Evolutionary conservation across 495 filamentous ascomycete genomes (phyloP).

Genomic region (Penicillium canariense): DNA sequence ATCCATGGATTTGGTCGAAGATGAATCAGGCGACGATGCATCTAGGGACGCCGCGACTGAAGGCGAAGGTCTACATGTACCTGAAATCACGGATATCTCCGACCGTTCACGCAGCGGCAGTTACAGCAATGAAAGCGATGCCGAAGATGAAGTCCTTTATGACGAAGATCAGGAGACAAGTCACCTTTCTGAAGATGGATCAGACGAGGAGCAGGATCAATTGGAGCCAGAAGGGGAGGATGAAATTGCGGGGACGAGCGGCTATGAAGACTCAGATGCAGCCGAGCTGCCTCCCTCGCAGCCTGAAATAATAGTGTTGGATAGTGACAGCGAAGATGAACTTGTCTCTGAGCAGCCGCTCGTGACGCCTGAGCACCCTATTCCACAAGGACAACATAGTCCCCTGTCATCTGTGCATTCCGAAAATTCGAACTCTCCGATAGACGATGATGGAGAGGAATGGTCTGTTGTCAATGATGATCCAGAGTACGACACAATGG

Average conservation of each 20-base stretch:
- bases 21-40: neutral
- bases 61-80: neutral
- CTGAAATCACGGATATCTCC: neutral
- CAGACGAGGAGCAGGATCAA: conserved; percentile 22
- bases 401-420: neutral
- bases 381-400: neutral
- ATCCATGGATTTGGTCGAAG: neutral
- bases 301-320: conserved; percentile 41
- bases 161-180: conserved; percentile 15
- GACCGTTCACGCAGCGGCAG: neutral
- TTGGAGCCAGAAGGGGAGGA: conserved; percentile 5
- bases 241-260: neutral
- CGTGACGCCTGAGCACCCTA: neutral
- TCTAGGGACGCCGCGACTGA: neutral
- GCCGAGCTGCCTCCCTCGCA: conserved; percentile 9
- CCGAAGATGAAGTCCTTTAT: conserved; percentile 2
- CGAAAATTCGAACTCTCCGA: neutral
- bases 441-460: neutral
- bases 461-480: neutral
- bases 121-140: neutral
- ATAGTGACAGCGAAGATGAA: conserved; percentile 47
- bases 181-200: conserved; percentile 9
- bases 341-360: conserved; percentile 12
- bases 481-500: conserved; percentile 4
- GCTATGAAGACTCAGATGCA: conserved; percentile 9